Conservation (phyloP, 805 yeast species). For the Yarrowia divulgata region DNA sequence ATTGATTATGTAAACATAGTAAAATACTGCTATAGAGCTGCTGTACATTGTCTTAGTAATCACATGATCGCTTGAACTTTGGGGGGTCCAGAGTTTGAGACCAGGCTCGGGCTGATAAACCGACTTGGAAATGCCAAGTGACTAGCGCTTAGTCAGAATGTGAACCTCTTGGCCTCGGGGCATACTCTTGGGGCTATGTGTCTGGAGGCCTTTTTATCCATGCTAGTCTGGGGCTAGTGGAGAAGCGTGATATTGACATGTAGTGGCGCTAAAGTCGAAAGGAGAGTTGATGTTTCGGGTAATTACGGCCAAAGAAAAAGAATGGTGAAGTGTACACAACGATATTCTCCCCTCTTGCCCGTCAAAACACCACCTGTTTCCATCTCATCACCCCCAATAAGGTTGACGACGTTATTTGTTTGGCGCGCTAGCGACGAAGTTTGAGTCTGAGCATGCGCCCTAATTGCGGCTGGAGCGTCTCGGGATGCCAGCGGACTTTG, state of each 20-base stretch:
- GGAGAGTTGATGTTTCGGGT: not conserved
- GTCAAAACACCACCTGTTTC: too few species aligned
- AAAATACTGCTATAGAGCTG: too few species aligned
- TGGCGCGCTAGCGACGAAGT: not conserved
- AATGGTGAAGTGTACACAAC: not conserved
- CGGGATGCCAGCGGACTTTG: not conserved
- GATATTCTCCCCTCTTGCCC: too few species aligned
- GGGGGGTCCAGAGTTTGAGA: not conserved
- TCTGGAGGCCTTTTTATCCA: too few species aligned
- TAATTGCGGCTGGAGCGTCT: constrained; percentile 1
- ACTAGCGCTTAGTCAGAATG: not conserved
- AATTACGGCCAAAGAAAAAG: not conserved
- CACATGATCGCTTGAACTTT: too few species aligned
- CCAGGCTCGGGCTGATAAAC: too few species aligned
- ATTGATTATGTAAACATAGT: not conserved
- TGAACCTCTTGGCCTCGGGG: too few species aligned
- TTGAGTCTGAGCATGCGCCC: constrained; percentile 10
- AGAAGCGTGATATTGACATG: not conserved
- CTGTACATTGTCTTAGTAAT: too few species aligned
- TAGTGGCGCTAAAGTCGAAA: not conserved
- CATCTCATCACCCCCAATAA: not conserved
- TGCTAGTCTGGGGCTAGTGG: not conserved
- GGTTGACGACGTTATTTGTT: constrained; percentile 2
- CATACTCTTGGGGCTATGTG: not conserved
- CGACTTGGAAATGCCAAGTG: too few species aligned